These are phyloP conservation scores for Lachancea lanzarotensis DNA, from an alignment of 805 yeast species.

Conservation along the genomic window DNA sequence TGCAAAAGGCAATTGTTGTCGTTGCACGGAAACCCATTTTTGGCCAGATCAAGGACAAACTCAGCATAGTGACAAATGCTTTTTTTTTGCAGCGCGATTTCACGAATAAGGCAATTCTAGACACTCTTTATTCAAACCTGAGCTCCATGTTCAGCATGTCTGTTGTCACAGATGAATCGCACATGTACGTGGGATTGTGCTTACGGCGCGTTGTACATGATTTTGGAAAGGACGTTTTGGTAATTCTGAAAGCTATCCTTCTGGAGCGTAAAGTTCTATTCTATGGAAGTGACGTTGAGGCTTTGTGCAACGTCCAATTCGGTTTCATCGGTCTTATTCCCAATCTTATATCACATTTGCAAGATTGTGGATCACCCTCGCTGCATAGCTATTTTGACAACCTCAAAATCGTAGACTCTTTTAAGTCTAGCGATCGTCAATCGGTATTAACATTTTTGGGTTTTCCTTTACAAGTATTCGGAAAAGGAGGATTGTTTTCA, in stretches of 20 bases:
- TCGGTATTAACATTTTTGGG: conserved; percentile 79
- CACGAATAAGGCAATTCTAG: conserved; percentile 59
- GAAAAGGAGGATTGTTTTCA: conserved; percentile 78
- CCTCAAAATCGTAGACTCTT: conserved; percentile 53
- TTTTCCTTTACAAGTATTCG: conserved; percentile 79
- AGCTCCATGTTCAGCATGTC: conserved; percentile 38
- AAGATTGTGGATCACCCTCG: conserved; percentile 75
- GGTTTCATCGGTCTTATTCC: conserved; percentile 81
- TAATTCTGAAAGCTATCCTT: conserved; percentile 68
- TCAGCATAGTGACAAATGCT: conserved; percentile 81
- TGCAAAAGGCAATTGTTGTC: conserved; percentile 86
- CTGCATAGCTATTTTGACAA: conserved; percentile 47
- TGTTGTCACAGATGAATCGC: conserved; percentile 40
- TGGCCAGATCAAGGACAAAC: conserved; percentile 80
- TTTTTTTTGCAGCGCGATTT: conserved; percentile 80
- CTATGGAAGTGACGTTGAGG: conserved; percentile 74
- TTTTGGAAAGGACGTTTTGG: conserved; percentile 53
- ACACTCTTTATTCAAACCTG: conserved; percentile 62
- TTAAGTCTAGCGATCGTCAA: conserved; percentile 70
- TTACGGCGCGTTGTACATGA: conserved; percentile 56
- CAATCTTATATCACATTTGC: conserved; percentile 61
- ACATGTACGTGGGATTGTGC: conserved; percentile 67
- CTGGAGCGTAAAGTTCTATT: conserved; percentile 70
- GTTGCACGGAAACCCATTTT: conserved; percentile 83
- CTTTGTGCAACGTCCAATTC: conserved; percentile 75